Evolutionary conservation across 2,329 filamentous ascomycete species (phyloP).

Genomic region (Zymoseptoria crescenta): DNA sequence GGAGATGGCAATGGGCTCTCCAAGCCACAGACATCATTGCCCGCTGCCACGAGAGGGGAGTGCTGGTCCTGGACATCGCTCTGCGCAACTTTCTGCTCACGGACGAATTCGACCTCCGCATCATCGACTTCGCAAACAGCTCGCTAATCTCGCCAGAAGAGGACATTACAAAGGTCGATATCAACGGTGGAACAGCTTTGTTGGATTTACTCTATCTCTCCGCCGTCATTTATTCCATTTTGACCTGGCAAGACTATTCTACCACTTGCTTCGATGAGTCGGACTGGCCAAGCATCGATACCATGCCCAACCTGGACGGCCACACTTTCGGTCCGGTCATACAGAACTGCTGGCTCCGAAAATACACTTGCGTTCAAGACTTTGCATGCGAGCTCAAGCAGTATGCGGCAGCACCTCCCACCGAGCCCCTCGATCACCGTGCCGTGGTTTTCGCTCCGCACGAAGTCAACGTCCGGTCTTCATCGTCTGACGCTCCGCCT

Average conservation of each 20-base stretch:
- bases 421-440: conserved; percentile 2
- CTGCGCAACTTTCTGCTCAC: conserved; percentile 11
- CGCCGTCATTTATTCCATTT: conserved; percentile 11
- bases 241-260: conserved; percentile 9
- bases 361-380: conserved; percentile 9
- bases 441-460: background rate
- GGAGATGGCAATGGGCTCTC: conserved; percentile 10
- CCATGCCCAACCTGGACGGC: conserved; percentile 7
- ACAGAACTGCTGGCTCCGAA: conserved; percentile 7
- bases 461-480: conserved; percentile 7
- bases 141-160: conserved; percentile 4
- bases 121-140: conserved; percentile 14
- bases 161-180: conserved; percentile 7
- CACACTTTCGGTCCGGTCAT: conserved; percentile 6
- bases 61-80: conserved; percentile 13
- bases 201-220: conserved; percentile 11
- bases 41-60: conserved; percentile 10
- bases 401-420: conserved; percentile 7
- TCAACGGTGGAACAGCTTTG: conserved; percentile 7
- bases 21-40: conserved; percentile 13
- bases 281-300: conserved; percentile 8
- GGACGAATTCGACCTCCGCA: conserved; percentile 10
- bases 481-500: conserved; percentile 9
- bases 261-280: conserved; percentile 6
- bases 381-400: conserved; percentile 4